Conservation (phyloP, 1,284 basidiomycete species). For the Cutaneotrichosporon spelunceum region DNA sequence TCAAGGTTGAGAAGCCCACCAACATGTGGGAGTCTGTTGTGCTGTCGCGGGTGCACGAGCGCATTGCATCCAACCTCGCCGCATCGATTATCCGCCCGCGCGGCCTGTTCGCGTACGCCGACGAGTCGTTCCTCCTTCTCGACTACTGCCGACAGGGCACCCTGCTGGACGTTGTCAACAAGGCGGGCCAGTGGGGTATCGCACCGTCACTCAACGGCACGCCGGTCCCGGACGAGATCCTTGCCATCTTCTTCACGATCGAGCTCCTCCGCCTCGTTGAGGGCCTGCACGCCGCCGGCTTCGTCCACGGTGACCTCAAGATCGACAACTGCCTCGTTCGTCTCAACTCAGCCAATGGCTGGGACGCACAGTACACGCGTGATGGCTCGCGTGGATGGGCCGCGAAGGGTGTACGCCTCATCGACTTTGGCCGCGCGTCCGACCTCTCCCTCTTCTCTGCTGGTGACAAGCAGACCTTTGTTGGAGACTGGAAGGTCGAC, state of each 20-base stretch:
- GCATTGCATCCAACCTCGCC: constrained; percentile 59
- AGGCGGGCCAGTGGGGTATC: constrained; percentile 62
- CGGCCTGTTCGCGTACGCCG: constrained; percentile 73
- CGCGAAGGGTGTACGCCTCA: constrained; percentile 82
- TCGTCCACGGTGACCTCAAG: constrained; percentile 98
- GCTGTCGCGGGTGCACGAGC: constrained; percentile 70
- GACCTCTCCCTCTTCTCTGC: constrained; percentile 76
- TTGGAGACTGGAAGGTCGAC: constrained; percentile 84
- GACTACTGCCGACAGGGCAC: constrained; percentile 89
- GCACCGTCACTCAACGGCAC: constrained; percentile 37
- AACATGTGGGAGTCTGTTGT: constrained; percentile 93
- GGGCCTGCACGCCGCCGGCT: constrained; percentile 71
- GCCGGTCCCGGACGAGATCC: constrained; percentile 73
- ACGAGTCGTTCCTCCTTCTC: constrained; percentile 87
- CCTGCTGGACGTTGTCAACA: constrained; percentile 88
- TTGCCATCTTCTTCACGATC: constrained; percentile 92
- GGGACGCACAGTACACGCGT: constrained; percentile 72
- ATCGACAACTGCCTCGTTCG: constrained; percentile 97
- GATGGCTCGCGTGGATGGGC: constrained; percentile 78
- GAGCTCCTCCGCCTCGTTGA: constrained; percentile 84
- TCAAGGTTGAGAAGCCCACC: constrained; percentile 88
- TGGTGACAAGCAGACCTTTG: constrained; percentile 64
- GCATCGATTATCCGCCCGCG: constrained; percentile 70
- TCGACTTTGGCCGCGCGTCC: constrained; percentile 94
- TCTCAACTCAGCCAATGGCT: constrained; percentile 72